Conservation (phyloP, 2,329 filamentous ascomycete genomes). For the Bertia moriformis region DNA sequence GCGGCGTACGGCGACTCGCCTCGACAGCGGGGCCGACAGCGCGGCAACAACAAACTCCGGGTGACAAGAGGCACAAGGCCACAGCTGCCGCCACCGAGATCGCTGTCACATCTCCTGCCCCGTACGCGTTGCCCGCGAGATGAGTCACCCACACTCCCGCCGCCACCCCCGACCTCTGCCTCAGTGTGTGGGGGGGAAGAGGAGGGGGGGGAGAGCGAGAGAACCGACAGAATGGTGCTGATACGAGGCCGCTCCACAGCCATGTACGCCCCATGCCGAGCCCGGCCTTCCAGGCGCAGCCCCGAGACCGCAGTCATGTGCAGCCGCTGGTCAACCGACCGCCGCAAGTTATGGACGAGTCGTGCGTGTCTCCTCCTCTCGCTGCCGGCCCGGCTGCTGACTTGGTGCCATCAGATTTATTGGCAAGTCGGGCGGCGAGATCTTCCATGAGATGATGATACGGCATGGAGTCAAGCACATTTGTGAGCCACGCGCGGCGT, state of each 20-base stretch:
- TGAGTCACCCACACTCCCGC: no score
- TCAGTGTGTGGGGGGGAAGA: no score
- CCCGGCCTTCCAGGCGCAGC: slow-evolving; percentile 39
- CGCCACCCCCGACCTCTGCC: no score
- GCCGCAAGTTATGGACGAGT: slow-evolving; percentile 60
- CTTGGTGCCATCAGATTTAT: slow-evolving; percentile 50
- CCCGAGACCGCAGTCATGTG: slow-evolving; percentile 47
- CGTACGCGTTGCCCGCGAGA: no score
- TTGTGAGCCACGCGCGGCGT: slow-evolving; percentile 45
- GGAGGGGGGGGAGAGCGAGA: no score
- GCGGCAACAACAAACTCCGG: background rate
- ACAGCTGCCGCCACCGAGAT: background rate
- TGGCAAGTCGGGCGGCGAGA: slow-evolving; percentile 86
- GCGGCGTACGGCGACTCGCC: background rate
- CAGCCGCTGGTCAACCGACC: slow-evolving; percentile 51
- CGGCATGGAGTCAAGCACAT: slow-evolving; percentile 83
- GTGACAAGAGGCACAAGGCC: background rate
- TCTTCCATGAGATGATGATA: slow-evolving; percentile 99
- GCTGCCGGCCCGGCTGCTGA: slow-evolving; percentile 4
- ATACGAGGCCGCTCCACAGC: no score
- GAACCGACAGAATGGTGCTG: no score
- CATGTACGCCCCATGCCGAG: slow-evolving; percentile 44
- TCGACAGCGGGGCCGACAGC: background rate
- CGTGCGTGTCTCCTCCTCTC: slow-evolving; percentile 37
- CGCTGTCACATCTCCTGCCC: background rate